phyloP scores from a whole-genome alignment of 2,329 filamentous ascomycete species.

The Scleromitrula shiraiana region DNA sequence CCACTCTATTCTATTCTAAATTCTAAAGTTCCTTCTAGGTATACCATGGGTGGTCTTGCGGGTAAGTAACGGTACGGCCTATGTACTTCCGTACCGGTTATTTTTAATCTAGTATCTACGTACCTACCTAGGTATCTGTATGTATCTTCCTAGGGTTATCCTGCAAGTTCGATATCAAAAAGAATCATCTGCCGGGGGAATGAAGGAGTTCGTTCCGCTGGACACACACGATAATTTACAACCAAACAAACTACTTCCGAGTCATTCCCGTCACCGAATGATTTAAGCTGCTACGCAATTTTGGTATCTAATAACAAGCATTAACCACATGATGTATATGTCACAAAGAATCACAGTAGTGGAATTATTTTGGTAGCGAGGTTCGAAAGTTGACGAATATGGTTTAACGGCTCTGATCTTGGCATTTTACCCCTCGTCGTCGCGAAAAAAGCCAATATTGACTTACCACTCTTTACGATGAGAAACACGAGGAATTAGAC shows the following conservation, averaged over 20 bases:
- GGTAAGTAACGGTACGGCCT: constrained; percentile 3
- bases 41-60: too few relatives aligned
- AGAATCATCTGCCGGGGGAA: background rate
- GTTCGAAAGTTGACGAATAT: background rate
- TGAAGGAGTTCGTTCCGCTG: background rate
- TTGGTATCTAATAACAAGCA: background rate
- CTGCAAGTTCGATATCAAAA: background rate
- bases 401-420: background rate
- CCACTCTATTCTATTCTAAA: background rate
- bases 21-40: too few relatives aligned
- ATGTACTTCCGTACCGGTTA: too few relatives aligned
- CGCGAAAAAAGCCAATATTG: background rate
- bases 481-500: background rate
- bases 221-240: background rate
- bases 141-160: too few relatives aligned
- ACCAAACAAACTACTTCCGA: constrained; percentile 1
- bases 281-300: too few relatives aligned
- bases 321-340: background rate
- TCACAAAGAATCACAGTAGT: background rate
- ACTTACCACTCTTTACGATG: background rate
- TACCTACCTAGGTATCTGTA: background rate
- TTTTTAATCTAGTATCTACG: background rate
- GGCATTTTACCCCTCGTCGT: constrained; percentile 4
- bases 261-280: background rate
- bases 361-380: constrained; percentile 3